Evolutionary conservation across 192 early-diverging fungal species (phyloP), one percentile per base, ranked within the genome.

Genomic region (Entophlyctis helioformis): DNA sequence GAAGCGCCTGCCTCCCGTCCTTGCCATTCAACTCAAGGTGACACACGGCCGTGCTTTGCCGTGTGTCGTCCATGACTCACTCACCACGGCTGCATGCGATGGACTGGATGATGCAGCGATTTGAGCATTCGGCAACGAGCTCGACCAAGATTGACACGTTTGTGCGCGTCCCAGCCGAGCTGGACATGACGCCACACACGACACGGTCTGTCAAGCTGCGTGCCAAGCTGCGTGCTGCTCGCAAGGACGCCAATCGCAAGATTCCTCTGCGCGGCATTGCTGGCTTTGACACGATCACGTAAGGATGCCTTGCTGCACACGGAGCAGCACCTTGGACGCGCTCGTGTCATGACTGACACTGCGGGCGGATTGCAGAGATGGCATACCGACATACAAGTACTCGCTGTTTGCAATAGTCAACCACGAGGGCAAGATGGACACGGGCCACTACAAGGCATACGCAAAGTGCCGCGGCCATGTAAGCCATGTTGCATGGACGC

Each of bases 181-280:
- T 97, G 20, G 90, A 97, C 59, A 85, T 97, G 84, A 86, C 85
- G 2, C 87, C 83, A 10, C 93, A 85, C 44, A 95, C 89, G 3
- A 79, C 87, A 4, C 61, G 53, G 20, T 52, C 62, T 2, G 59
- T 75, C 38, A 62, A 68, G 42, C 39, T 66, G 3, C 51, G 66
- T 15, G 50, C 36, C 46, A 46, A 40, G 42, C 6, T 19, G 29
- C 15, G 11, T 23, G 9, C 45, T 13, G n/a, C 20, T 20, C 26
- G 26, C 10, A 43, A 59, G 28, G 39, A 54, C n/a, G n/a, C n/a
- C n/a, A n/a, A n/a, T n/a, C n/a, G n/a, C n/a, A n/a, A n/a, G n/a
- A n/a, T n/a, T n/a, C n/a, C n/a, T n/a, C n/a, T n/a, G n/a, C n/a
- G n/a, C n/a, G n/a, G n/a, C n/a, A n/a, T n/a, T n/a, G n/a, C n/a